Base-by-base conservation (phyloP, 139 green algal genomes). In the Deuterostichococcus epilithicus region DNA sequence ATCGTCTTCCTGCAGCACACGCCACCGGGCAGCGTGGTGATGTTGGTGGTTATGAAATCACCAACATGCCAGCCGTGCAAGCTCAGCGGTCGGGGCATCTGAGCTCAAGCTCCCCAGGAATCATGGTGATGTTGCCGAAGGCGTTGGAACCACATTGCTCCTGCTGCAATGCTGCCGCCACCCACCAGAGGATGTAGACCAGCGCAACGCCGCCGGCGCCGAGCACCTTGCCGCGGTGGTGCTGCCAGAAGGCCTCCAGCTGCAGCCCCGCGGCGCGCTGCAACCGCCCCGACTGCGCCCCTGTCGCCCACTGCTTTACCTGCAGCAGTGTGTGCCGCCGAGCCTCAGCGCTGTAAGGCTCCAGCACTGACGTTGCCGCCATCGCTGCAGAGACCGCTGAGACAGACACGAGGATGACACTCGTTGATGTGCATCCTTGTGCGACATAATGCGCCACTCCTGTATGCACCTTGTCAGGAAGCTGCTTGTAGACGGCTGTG, bases 171-270 rank as follows among this genome's bases (percentile, higher is more conserved):
- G 60, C 13, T 23, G 39, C 10, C 32, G 37, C 34, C 23, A 47
- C 72, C 44, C 75, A 82, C 89, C 89, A 93, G n/a, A 91, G 65
- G 3, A 80, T 26, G 35, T 85, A 90, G 36, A 82, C 76, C 3
- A 42, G 30, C 1, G 76, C 35, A 1, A 82, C 37, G 2, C 70
- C 82, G 30, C 15, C 84, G 1, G n/a, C 42, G 25, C 20, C 82
- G 15, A 86, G 72, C 0, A 87, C 32, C 34, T 84, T 86, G 13
- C 52, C 72, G 37, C 74, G 35, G 67, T 91, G 80, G 33, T 58
- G 42, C 67, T 92, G 84, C 89, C 89, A 93, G 22, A 88, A 77
- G 0, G 85, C 83, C 47, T 88, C 84, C 73, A 85, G 63, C 36
- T 93, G 89, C 78, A 93, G 77, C 22, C 68, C 74, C 2, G 87